A percentile compares a stretch with the other conserved stretches of the same genome.
These are phyloP conservation scores for Cyclocybe cylindracea DNA, from an alignment of 768 basidiomycete species.

Conservation along the genomic window DNA sequence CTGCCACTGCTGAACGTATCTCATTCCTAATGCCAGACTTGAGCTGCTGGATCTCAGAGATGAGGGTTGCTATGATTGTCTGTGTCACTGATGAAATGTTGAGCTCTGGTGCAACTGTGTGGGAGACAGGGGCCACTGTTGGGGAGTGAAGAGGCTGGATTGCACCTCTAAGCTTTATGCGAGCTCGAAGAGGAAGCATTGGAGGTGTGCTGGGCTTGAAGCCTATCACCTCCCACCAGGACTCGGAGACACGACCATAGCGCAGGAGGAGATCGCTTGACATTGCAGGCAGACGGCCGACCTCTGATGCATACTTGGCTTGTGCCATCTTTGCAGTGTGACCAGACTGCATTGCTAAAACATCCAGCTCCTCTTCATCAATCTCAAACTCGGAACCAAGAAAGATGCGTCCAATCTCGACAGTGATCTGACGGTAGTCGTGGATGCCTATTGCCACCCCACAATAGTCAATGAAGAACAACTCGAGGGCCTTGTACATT, in stretches of 20 bases:
- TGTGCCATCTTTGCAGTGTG: not conserved
- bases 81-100: too few species aligned
- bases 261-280: not conserved
- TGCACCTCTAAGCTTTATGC: too few species aligned
- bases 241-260: not conserved
- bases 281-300: not conserved
- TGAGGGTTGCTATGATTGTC: not conserved
- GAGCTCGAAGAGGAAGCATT: slow-evolving; percentile 26
- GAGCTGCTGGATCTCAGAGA: not conserved
- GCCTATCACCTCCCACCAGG: slow-evolving; percentile 18
- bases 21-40: not conserved
- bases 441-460: slow-evolving; percentile 2
- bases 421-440: slow-evolving; percentile 10
- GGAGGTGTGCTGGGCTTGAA: slow-evolving; percentile 27
- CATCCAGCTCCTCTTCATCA: slow-evolving; percentile 1
- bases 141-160: too few species aligned
- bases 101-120: too few species aligned
- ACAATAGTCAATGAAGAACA: not conserved
- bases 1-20: not conserved
- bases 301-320: not conserved
- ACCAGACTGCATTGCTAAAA: slow-evolving; percentile 3
- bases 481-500: not conserved
- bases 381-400: slow-evolving; percentile 5
- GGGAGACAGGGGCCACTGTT: too few species aligned
- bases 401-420: slow-evolving; percentile 8